Evolutionary conservation across 2,329 filamentous ascomycete species (phyloP), one percentile per base, ranked within the genome.

Genomic region (Neonectria sp.): DNA sequence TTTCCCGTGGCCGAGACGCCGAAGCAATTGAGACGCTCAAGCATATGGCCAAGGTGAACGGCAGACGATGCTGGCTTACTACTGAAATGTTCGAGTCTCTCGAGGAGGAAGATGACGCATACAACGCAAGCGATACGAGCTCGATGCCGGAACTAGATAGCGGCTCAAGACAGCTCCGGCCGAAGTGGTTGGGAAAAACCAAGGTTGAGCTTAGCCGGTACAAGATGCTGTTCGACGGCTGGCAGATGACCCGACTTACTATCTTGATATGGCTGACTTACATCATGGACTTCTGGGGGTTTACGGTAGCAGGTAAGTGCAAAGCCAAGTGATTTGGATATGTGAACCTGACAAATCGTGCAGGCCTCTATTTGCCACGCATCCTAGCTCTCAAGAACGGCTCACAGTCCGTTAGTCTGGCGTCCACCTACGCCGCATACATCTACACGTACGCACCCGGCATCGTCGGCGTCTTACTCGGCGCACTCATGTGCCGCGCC

Each of bases 401-500:
- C 15, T 79, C 78, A 1, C 78, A 82, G 12, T 71, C 81, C 4
- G 78, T 85, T 4, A 82, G 82, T 3, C 80, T 88, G 12, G 72
- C 58, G 73, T 82, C 71, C 9, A 88, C 86, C 0, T 89, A 89
- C 69, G 82, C 84, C 21, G 84, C 81, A 4, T 88, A 88, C 74
- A 82, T 89, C 37, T 86, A 85, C 71, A 88, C 87, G 2, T 88
- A 88, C 75, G 79, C 83, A 0, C 86, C 86, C 0, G 86, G 86
- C 3, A 83, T 86, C 9, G 65, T 87, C 0, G 86, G 85, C 25
- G 86, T 88, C 1, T 75, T 87, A 0, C 73, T 87, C 3, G 86
- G 85, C 1, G 80, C 83, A 0, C 70, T 79, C 1, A 81, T 85
- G 9, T 80, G 81, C 40, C 80, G 75, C 12, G 68, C 83, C 0